Evolutionary conservation across 2,329 filamentous ascomycete species (phyloP).

Genomic region (Stagonosporopsis tanaceti): DNA sequence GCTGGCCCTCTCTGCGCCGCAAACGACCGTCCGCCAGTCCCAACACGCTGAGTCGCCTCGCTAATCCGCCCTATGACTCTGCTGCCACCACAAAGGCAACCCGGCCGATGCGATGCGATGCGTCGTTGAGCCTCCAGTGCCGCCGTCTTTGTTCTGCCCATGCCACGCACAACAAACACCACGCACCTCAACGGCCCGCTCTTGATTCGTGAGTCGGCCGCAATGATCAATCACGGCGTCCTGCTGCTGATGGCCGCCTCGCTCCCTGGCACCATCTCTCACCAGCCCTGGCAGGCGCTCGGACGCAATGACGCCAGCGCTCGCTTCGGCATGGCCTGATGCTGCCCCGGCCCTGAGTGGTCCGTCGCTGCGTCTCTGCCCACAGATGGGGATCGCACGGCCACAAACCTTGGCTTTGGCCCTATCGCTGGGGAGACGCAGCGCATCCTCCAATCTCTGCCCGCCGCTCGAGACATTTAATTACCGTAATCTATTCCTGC

Average conservation of each 20-base stretch:
- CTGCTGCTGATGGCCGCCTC: background rate
- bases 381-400: constrained; percentile 31
- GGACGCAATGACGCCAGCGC: constrained; percentile 25
- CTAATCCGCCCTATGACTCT: constrained; percentile 34
- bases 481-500: constrained; percentile 36
- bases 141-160: constrained; percentile 17
- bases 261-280: background rate
- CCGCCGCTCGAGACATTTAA: constrained; percentile 25
- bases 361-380: constrained; percentile 24
- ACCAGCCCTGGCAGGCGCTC: constrained; percentile 18
- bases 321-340: constrained; percentile 6
- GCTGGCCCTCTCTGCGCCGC: constrained; percentile 21
- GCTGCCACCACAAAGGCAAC: constrained; percentile 27
- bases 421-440: constrained; percentile 40
- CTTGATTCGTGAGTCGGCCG: constrained; percentile 6
- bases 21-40: constrained; percentile 25
- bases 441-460: constrained; percentile 29
- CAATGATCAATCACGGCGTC: constrained; percentile 5
- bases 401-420: constrained; percentile 38
- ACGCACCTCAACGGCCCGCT: constrained; percentile 3
- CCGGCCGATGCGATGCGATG: constrained; percentile 21
- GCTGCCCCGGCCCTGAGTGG: constrained; percentile 16
- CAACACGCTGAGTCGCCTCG: constrained; percentile 18
- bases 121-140: constrained; percentile 15
- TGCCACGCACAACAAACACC: constrained; percentile 17